Base-by-base conservation (phyloP, 1,139 yeast genomes). In the Kluyveromyces marxianus region DNA sequence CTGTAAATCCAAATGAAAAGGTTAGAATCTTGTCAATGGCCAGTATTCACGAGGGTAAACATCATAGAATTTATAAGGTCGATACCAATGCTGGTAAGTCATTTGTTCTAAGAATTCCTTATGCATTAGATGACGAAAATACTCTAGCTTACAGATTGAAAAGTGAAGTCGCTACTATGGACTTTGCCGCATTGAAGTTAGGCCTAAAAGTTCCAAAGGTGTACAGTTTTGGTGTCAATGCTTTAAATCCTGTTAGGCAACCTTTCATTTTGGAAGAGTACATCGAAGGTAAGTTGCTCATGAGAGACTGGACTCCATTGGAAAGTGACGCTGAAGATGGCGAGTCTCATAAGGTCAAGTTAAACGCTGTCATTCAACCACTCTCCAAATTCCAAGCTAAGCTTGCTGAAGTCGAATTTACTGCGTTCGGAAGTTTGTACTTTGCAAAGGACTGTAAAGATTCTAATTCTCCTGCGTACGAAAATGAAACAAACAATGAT, bases 131-230 rank as follows among this genome's bases (percentile, higher is more conserved):
- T 39, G 75, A 85, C 25, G 79, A 77, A 48, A 76, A 74, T 51
- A 79, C 84, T 47, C 76, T 84, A 46, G 70, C 77, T 40, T 72
- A 79, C 52, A 81, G 87, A 54, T 72, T 92, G 59, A 82, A 83
- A 63, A 81, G 92, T 64, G 98, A 92, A 67, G 96, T 83, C 41
- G 98, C 98, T 25, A 90, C 97, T 1, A 71, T 85, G 71, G 97
- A 90, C 65, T 90, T 86, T 63, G 73, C 83, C 46, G 66, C 72
- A 44, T 66, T 75, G 55, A 64, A 67, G 50, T 59, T 70, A 53
- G 69, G 70, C 7, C 52, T 76, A 37, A 72, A 75, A 31, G 86
- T 85, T 41, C 97, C 97, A 38, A 78, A 77, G 54, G 85, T 88
- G 7, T 67, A 82, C 45, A 79, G 90, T 28, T 92, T 84, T 70